A percentile compares a stretch with the other conserved stretches of the same genome.
phyloP scores from a whole-genome alignment of 116 monocot species.

The Phalaenopsis hybrid region DNA sequence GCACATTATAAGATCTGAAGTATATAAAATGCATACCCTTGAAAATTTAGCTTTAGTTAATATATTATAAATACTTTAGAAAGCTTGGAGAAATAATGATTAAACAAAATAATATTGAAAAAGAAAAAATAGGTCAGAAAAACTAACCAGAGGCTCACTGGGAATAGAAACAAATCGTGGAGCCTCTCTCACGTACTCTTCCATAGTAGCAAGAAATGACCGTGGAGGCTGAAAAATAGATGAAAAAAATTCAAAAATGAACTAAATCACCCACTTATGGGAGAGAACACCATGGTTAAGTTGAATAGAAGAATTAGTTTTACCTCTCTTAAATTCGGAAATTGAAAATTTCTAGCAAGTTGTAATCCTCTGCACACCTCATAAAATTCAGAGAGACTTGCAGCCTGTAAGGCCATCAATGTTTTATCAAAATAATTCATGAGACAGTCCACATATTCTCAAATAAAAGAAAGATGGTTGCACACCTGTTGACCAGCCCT shows the following conservation, averaged over 20 bases:
- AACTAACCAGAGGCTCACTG: slow-evolving; percentile 49
- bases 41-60: no score
- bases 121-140: not conserved
- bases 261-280: not conserved
- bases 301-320: not conserved
- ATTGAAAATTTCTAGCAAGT: slow-evolving; percentile 81
- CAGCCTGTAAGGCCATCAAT: slow-evolving; percentile 39
- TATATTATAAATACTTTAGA: not conserved
- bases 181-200: slow-evolving; percentile 92
- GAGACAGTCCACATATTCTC: no score
- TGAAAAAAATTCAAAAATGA: not conserved
- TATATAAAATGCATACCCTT: no score
- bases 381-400: slow-evolving; percentile 83
- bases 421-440: not conserved
- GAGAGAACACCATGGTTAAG: not conserved
- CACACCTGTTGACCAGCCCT: slow-evolving; percentile 82
- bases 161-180: slow-evolving; percentile 47
- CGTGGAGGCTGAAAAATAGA: slow-evolving; percentile 63
- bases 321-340: slow-evolving; percentile 87
- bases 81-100: not conserved
- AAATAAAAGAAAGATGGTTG: not conserved
- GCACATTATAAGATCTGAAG: no score
- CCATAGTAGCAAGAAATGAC: slow-evolving; percentile 88
- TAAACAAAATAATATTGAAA: not conserved
- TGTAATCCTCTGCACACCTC: slow-evolving; percentile 87